Base-by-base conservation (phyloP, 192 early-diverging fungal species). In the Obelidium mucronatum region DNA sequence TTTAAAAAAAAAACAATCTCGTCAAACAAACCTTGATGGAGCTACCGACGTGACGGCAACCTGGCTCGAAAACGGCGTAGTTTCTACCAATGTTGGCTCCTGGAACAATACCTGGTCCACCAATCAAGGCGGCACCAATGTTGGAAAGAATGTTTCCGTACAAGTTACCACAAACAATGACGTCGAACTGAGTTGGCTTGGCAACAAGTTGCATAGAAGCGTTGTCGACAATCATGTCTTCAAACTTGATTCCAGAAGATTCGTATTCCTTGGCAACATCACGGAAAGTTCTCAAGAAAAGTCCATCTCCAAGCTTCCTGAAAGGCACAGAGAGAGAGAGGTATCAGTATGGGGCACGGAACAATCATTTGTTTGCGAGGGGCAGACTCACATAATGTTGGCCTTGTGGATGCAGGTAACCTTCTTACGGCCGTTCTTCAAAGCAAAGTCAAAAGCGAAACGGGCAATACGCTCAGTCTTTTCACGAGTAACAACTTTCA, bases 151-250 rank as follows among this genome's bases (percentile, higher is more conserved):
- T 99, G 92, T 95, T 98, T 78, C 97, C 97, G 87, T 99, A 99
- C 83, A 99, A 91, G 90, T 99, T 99, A 73, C 96, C 96, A 92
- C 95, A 97, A 72, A 99, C 96, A 88, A 99, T 95, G 55, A 99
- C 97, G 81, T 99, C 97, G 70, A 99, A 99, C 86, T 99, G 97
- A 82, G 93, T 91, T 64, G 97, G 97, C 83, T 89, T 93, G 79
- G 94, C 93, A 54, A 97, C 96, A n/a, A 99, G 90, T 90, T 99
- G 97, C 97, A 99, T 99, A 64, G 97, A 94, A 58, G 96, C 95
- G 89, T 99, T 99, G 85, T 99, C 97, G 76, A 99, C 97, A 86
- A 99, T 99, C 97, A 99, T 97, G 87, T 98, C 96, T 75, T 96
- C 90, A 83, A 94, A 94, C 90, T 95, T 83, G 83, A 99, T 96